Evolutionary conservation across 2,329 filamentous ascomycete genomes (phyloP).

Genomic region (Reticulascus tulasneorum): DNA sequence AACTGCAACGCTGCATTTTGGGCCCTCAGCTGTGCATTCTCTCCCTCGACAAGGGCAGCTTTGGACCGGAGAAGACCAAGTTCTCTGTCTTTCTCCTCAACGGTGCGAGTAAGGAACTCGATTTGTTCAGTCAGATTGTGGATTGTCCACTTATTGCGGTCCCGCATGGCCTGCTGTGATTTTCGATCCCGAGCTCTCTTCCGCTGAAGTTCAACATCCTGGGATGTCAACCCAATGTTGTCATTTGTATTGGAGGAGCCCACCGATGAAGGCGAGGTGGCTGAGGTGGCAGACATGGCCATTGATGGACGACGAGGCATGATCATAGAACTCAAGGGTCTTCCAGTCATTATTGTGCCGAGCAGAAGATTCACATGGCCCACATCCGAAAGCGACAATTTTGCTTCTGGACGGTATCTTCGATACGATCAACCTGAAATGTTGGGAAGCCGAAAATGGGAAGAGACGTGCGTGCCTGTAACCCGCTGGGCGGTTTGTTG

Average conservation of each 20-base stretch:
- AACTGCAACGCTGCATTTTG: constrained; percentile 25
- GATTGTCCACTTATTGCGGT: constrained; percentile 27
- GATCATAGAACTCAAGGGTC: too few relatives aligned
- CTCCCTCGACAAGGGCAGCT: constrained; percentile 19
- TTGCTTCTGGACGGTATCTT: too few relatives aligned
- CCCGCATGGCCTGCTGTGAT: constrained; percentile 28
- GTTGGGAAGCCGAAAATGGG: too few relatives aligned
- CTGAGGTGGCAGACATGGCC: constrained; percentile 2
- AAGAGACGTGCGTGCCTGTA: too few relatives aligned
- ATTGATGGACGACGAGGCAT: constrained; percentile 1
- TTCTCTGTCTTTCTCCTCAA: constrained; percentile 19
- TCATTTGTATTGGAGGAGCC: constrained; percentile 3
- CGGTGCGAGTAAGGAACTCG: constrained; percentile 17
- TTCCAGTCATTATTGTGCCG: too few relatives aligned
- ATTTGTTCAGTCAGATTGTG: constrained; percentile 24
- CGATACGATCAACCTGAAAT: too few relatives aligned
- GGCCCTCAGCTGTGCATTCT: constrained; percentile 23
- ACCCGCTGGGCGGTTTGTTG: too few relatives aligned
- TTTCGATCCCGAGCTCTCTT: constrained; percentile 27
- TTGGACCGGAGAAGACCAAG: constrained; percentile 15
- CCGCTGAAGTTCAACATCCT: constrained; percentile 21
- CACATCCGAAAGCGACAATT: too few relatives aligned
- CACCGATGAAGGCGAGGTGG: constrained; percentile 6
- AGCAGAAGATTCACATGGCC: too few relatives aligned
- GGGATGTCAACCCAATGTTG: constrained; percentile 1